These are phyloP conservation scores for Calonectria pseudoturangicola DNA, from an alignment of 2,329 filamentous ascomycete genomes.

Conservation along the genomic window DNA sequence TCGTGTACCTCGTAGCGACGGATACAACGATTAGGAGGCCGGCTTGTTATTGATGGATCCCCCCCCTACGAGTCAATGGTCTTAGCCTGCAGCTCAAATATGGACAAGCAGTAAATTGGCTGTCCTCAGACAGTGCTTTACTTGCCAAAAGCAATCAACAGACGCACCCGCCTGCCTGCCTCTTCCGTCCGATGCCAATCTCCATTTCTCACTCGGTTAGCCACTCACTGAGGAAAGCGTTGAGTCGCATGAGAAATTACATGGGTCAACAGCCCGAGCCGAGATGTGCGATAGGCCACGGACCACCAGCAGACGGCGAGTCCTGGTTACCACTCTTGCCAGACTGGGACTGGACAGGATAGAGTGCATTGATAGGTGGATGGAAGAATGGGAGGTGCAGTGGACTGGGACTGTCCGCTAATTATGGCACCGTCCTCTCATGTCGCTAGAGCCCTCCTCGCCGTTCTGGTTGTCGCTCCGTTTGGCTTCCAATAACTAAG, in stretches of 20 bases:
- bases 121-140: conserved; percentile 23
- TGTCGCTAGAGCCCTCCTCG: conserved; percentile 22
- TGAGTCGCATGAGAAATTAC: conserved; percentile 39
- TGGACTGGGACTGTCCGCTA: conserved; percentile 32
- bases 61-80: conserved; percentile 35
- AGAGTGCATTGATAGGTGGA: conserved; percentile 20
- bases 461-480: conserved; percentile 25
- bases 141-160: conserved; percentile 30
- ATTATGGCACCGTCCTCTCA: conserved; percentile 37
- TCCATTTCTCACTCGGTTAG: conserved; percentile 20
- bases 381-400: conserved; percentile 34
- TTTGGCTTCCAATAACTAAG: conserved; percentile 12
- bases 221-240: conserved; percentile 26
- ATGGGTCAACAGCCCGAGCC: conserved; percentile 40
- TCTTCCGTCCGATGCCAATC: conserved; percentile 26
- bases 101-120: conserved; percentile 24
- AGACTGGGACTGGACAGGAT: conserved; percentile 22
- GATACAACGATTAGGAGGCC: conserved; percentile 26
- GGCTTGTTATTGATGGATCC: conserved; percentile 28
- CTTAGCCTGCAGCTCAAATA: conserved; percentile 2
- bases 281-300: conserved; percentile 39
- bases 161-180: conserved; percentile 1
- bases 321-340: conserved; percentile 26
- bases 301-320: conserved; percentile 36
- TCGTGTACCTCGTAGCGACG: conserved; percentile 27